Percentiles rank a stretch among this genome's conserved stretches.
Conservation (phyloP, 202 grass and related monocot genomes). For the Schoenoplectus triqueter region DNA sequence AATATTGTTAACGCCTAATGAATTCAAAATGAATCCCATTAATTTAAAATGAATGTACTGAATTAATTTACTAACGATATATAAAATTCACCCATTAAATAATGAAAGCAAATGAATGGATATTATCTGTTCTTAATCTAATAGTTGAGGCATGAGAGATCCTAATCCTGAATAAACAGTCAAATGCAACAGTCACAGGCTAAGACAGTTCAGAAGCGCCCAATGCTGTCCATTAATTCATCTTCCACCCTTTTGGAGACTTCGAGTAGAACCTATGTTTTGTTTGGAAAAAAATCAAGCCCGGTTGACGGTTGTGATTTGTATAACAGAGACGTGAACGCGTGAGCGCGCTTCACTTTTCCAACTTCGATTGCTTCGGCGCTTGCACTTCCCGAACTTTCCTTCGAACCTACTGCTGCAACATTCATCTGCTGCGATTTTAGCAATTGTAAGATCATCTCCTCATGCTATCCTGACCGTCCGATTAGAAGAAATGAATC, state of each 20-base stretch:
- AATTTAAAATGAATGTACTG: neutral
- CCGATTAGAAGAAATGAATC: neutral
- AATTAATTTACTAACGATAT: neutral
- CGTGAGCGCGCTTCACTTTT: neutral
- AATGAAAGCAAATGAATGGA: neutral
- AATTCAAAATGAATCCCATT: no score
- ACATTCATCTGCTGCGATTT: neutral
- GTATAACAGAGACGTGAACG: neutral
- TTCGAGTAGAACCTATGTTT: no score
- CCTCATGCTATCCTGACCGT: neutral
- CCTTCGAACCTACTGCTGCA: neutral
- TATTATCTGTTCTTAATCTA: neutral
- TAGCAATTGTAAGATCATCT: neutral
- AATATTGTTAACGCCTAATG: no score
- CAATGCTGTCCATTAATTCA: no score
- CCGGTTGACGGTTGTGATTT: no score
- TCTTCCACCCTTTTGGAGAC: no score
- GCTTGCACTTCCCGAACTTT: neutral
- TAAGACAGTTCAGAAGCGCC: no score
- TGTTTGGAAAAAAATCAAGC: no score
- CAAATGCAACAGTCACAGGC: no score
- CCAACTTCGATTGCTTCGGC: conserved; percentile 2
- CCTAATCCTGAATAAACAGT: no score
- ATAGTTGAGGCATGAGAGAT: neutral
- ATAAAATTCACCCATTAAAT: neutral